Base-by-base conservation (phyloP, 2,329 filamentous ascomycete genomes). In the Fusarium poae region DNA sequence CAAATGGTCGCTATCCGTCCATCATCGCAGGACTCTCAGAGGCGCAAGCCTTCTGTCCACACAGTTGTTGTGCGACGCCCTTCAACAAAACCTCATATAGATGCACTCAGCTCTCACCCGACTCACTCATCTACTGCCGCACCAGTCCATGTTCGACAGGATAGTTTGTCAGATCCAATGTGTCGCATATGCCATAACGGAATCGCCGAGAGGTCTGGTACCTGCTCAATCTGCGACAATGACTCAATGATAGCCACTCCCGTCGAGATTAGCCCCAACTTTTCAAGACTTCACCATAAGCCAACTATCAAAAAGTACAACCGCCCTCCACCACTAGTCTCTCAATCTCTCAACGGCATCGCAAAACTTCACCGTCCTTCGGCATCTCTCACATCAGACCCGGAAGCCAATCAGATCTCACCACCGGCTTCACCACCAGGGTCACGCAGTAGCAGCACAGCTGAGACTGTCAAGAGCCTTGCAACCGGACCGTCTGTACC, bases 191-290 rank as follows among this genome's bases (percentile, higher is more conserved):
- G 73, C 13, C 70, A 75, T 7, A 60, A 54, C 15, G 64, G 70
- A 18, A 48, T 73, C 13, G 73, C 73, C 15, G 73, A 75, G 44
- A 48, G 48, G 12, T 74, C 66, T 32, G 73, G 70, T 3, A 25
- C 62, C 5, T 75, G 73, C 23, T 74, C 68, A 32, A 64, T 49
- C 27, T 75, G 73, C 52, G 72, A 69, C 12, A 71, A 71, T n/a
- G 73, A 73, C 21, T 55, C 67, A 10, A 43, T 44, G 23, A 46
- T 53, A 3, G 32, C 62, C 11, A 70, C 45, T 12, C 62, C 62
- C 5, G 25, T 54, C 3, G 66, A 57, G 18, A 57, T 23, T 42
- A 44, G 37, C 16, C 46, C 32, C 51, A 64, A 58, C 55, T 56
- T 60, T 48, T 56, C 64, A 20, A 55, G 48, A 21, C 34, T 65